These are phyloP conservation scores for Coemansia umbellata DNA, from an alignment of 192 early-diverging fungal genomes.

Conservation along the genomic window DNA sequence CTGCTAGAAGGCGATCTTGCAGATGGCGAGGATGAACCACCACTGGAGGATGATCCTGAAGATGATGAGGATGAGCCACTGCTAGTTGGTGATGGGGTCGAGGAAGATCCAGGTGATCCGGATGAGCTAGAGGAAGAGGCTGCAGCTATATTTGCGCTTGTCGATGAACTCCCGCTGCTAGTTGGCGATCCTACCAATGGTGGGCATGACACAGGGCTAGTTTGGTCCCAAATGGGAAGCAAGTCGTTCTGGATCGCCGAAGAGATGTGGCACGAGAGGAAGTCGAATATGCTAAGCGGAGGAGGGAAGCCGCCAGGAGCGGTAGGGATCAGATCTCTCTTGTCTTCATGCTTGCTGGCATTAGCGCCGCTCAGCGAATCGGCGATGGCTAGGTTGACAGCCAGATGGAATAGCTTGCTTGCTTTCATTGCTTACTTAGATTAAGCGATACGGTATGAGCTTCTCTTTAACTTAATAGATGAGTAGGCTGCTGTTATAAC, in stretches of 20 bases:
- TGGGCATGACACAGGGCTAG: neutral
- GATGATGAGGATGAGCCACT: too few relatives aligned
- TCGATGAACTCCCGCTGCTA: neutral
- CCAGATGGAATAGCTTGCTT: constrained; percentile 19
- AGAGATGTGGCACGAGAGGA: constrained; percentile 11
- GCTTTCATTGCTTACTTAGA: constrained; percentile 25
- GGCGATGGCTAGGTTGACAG: constrained; percentile 9
- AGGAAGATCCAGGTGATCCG: neutral
- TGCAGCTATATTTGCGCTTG: neutral
- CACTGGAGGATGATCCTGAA: neutral
- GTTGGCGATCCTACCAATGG: neutral
- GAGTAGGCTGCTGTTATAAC: neutral
- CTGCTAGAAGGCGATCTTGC: too few relatives aligned
- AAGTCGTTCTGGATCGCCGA: constrained; percentile 4
- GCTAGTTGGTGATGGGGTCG: constrained; percentile 5
- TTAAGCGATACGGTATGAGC: too few relatives aligned
- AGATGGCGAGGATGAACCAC: neutral
- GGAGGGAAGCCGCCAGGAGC: constrained; percentile 4
- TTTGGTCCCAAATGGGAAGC: neutral
- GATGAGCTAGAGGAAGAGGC: constrained; percentile 1
- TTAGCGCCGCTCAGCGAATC: constrained; percentile 7
- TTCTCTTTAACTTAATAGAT: neutral
- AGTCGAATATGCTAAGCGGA: constrained; percentile 13
- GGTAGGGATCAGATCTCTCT: neutral
- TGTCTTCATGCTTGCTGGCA: neutral